Conservation (phyloP, 306 rosid genomes). For the Trifolium repens region DNA sequence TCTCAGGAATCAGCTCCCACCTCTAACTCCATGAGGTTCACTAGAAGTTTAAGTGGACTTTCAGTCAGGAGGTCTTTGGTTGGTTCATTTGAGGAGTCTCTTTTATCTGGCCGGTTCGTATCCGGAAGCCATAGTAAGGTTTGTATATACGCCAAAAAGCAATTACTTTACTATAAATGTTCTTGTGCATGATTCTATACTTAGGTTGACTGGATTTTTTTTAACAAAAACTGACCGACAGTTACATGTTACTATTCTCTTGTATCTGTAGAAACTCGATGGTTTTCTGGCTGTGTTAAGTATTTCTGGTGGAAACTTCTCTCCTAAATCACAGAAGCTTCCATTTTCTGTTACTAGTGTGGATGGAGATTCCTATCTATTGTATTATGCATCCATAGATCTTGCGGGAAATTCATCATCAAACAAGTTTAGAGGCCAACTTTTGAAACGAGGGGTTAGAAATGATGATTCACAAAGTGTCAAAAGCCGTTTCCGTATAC, state of each 20-base stretch:
- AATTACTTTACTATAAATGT: constrained; percentile 12
- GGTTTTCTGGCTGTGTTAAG: constrained; percentile 95
- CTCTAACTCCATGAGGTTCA: constrained; percentile 57
- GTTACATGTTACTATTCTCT: constrained; percentile 39
- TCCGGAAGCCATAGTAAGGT: constrained; percentile 81
- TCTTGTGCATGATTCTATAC: constrained; percentile 37
- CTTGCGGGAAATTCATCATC: constrained; percentile 65
- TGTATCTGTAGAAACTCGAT: constrained; percentile 67
- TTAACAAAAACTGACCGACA: constrained; percentile 17
- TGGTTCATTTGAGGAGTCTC: constrained; percentile 98
- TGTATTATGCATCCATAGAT: constrained; percentile 83
- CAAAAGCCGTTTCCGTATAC: constrained; percentile 84
- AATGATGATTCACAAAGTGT: constrained; percentile 72
- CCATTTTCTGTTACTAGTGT: constrained; percentile 93
- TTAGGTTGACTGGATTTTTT: constrained; percentile 29
- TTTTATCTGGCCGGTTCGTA: constrained; percentile 87
- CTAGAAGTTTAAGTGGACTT: constrained; percentile 85
- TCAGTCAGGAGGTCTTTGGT: constrained; percentile 88
- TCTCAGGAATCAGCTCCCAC: constrained; percentile 57
- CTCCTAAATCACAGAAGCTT: constrained; percentile 94
- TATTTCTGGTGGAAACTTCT: constrained; percentile 88
- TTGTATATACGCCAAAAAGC: constrained; percentile 36
- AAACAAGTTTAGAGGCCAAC: constrained; percentile 63
- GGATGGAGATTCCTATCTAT: constrained; percentile 82
- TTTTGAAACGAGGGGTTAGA: constrained; percentile 56